Evolutionary conservation across 1,139 yeast species (phyloP).

Genomic region (Pichia sp.): DNA sequence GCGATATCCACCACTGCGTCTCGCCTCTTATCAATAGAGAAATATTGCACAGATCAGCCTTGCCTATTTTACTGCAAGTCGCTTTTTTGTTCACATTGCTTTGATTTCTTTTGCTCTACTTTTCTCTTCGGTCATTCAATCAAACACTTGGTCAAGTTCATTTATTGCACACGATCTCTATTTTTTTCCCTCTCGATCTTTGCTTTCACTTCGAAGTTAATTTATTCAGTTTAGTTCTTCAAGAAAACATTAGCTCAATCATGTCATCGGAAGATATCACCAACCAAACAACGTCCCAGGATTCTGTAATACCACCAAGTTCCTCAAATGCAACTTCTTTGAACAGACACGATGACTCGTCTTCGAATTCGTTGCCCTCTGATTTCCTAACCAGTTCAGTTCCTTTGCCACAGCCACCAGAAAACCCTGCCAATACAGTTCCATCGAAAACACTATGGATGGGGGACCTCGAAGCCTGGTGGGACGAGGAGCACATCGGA

Average conservation of each 20-base stretch:
- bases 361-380: constrained; percentile 6
- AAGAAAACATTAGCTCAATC: not conserved
- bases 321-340: not conserved
- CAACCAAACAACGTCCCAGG: not conserved
- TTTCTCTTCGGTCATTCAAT: not conserved
- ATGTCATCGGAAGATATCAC: constrained; percentile 4
- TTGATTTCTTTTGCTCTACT: not conserved
- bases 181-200: no score
- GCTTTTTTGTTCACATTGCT: not conserved
- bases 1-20: no score
- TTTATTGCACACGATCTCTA: no score
- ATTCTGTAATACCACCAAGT: not conserved
- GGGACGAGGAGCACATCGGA: constrained; percentile 68
- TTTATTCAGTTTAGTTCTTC: not conserved
- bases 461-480: constrained; percentile 89
- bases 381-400: constrained; percentile 11
- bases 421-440: constrained; percentile 37
- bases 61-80: not conserved
- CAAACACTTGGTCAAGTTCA: no score
- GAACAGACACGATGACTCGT: constrained; percentile 3
- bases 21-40: no score
- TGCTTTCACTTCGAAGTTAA: no score
- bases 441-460: constrained; percentile 62
- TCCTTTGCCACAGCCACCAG: constrained; percentile 44
- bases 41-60: not conserved